A percentile compares a stretch with the other conserved stretches of the same genome.
These are phyloP conservation scores for Neotropicomus parvogracilis DNA, from an alignment of 1,284 basidiomycete species.

Conservation along the genomic window DNA sequence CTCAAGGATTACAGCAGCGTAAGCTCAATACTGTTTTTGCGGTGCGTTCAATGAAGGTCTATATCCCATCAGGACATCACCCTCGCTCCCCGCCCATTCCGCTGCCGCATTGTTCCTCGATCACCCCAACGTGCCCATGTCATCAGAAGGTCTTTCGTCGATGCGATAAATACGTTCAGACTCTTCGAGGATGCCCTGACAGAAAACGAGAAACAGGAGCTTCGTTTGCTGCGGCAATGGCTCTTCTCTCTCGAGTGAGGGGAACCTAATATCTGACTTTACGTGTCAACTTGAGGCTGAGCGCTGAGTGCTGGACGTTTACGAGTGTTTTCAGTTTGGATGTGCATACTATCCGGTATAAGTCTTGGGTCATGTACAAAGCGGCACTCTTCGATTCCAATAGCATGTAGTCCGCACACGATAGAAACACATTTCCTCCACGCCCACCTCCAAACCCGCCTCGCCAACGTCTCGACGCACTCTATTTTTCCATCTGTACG, in stretches of 20 bases:
- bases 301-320: too few species aligned
- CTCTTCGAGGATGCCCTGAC: slow-evolving; percentile 4
- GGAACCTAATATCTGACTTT: too few species aligned
- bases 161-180: slow-evolving; percentile 1
- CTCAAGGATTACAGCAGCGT: slow-evolving; percentile 2
- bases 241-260: neutral
- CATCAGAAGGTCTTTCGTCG: slow-evolving; percentile 3
- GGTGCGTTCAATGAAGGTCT: neutral
- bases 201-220: neutral
- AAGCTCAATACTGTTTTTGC: neutral
- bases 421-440: too few species aligned
- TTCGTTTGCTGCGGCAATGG: neutral
- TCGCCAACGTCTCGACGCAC: too few species aligned
- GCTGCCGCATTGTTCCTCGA: slow-evolving; percentile 3
- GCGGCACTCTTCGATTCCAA: too few species aligned
- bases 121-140: slow-evolving; percentile 3
- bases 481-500: too few species aligned
- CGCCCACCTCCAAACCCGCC: too few species aligned
- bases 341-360: too few species aligned
- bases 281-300: too few species aligned
- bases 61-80: neutral
- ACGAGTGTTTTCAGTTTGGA: too few species aligned
- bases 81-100: slow-evolving; percentile 5
- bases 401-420: too few species aligned
- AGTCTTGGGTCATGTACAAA: too few species aligned